These are phyloP conservation scores for Herpetospermum pedunculosum DNA, from an alignment of 306 rosid genomes.

Conservation along the genomic window DNA sequence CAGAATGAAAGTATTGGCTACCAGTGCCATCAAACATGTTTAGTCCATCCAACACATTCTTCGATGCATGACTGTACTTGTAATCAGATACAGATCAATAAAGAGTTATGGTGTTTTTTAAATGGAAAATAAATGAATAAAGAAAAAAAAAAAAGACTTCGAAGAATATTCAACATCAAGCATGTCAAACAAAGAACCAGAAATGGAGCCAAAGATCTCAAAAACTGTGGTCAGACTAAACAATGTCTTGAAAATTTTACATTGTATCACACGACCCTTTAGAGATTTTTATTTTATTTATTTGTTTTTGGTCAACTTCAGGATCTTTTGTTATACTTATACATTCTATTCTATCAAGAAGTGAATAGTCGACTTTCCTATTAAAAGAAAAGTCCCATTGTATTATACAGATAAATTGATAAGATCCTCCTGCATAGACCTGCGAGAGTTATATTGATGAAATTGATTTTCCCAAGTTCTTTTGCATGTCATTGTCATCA, in stretches of 20 bases:
- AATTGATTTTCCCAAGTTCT: neutral
- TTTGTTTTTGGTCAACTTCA: neutral
- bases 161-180: neutral
- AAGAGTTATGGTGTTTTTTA: neutral
- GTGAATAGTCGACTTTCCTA: neutral
- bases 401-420: neutral
- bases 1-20: slow-evolving; percentile 87
- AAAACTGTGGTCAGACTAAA: neutral
- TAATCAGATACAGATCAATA: slow-evolving; percentile 19
- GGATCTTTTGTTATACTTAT: neutral
- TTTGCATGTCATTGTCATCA: neutral
- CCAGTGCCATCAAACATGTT: slow-evolving; percentile 98
- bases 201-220: neutral
- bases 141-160: neutral
- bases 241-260: neutral
- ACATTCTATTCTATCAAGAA: neutral
- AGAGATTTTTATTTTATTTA: neutral
- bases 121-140: neutral
- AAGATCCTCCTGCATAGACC: neutral
- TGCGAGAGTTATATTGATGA: neutral
- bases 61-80: slow-evolving; percentile 72
- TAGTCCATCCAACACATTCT: slow-evolving; percentile 86
- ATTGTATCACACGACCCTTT: neutral
- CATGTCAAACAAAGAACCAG: neutral
- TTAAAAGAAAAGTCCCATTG: neutral